These are phyloP conservation scores for Penicillium diatomitis DNA, from an alignment of 495 filamentous ascomycete genomes.

Conservation along the genomic window DNA sequence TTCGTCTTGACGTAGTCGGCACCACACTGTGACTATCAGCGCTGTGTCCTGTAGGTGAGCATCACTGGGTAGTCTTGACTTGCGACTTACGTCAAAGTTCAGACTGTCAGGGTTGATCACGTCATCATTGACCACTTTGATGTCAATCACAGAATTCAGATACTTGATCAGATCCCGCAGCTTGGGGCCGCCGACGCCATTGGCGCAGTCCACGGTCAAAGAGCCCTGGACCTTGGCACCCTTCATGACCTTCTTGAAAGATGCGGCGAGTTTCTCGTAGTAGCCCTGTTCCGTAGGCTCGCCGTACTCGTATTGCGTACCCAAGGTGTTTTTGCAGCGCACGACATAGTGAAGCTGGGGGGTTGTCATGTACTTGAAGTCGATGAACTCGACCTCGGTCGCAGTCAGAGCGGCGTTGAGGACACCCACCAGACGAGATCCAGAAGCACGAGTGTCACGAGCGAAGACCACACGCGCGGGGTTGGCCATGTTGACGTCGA, in stretches of 20 bases:
- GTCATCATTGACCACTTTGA: conserved; percentile 86
- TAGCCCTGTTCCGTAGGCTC: conserved; percentile 84
- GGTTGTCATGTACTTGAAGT: conserved; percentile 84
- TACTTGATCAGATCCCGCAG: conserved; percentile 78
- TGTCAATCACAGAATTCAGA: conserved; percentile 63
- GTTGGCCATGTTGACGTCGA: conserved; percentile 62
- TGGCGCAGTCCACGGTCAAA: conserved; percentile 89
- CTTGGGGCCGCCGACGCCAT: conserved; percentile 93
- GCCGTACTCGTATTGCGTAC: conserved; percentile 73
- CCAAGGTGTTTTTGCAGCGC: conserved; percentile 85
- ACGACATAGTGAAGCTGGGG: conserved; percentile 95
- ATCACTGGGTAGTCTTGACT: neutral
- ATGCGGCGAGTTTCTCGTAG: conserved; percentile 78
- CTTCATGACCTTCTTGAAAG: conserved; percentile 73
- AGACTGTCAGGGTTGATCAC: conserved; percentile 78
- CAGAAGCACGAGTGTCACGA: conserved; percentile 87
- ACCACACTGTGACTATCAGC: conserved; percentile 54
- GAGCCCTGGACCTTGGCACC: conserved; percentile 60
- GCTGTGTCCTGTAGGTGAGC: neutral
- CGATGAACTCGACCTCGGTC: conserved; percentile 59
- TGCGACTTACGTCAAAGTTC: conserved; percentile 65
- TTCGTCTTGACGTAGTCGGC: conserved; percentile 97
- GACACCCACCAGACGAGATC: conserved; percentile 68
- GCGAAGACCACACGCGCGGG: conserved; percentile 79
- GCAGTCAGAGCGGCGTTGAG: conserved; percentile 70